A percentile compares a stretch with the other conserved stretches of the same genome.
phyloP scores from a whole-genome alignment of 345 rosid genomes.

The Populus deltoides region DNA sequence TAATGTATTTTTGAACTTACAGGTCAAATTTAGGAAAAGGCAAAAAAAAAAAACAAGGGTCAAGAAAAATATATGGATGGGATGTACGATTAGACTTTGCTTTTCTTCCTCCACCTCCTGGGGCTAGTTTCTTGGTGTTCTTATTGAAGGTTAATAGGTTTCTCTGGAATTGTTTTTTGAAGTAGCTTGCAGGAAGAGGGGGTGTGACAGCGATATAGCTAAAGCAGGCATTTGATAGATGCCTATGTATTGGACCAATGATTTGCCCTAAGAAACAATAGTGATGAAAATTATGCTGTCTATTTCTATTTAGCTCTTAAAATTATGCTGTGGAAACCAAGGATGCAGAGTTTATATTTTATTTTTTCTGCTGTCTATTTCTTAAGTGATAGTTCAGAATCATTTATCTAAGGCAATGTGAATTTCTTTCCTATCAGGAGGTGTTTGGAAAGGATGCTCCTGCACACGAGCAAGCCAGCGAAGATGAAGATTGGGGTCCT shows the following conservation, averaged over 20 bases:
- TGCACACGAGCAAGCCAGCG: conserved; percentile 68
- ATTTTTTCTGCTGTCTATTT: not conserved
- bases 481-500: conserved; percentile 99
- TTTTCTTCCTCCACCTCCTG: not conserved
- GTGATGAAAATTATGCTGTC: not conserved
- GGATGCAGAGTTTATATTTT: not conserved
- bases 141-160: not conserved
- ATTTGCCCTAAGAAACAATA: not conserved
- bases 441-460: conserved; percentile 95
- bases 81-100: not conserved
- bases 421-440: conserved; percentile 50
- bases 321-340: not conserved
- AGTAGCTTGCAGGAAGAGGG: not conserved
- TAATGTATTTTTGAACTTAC: not conserved
- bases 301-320: not conserved
- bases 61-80: not conserved
- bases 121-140: not conserved
- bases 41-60: not conserved
- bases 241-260: not conserved
- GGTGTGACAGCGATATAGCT: not conserved
- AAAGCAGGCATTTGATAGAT: not conserved
- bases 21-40: not conserved
- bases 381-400: not conserved
- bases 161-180: not conserved
- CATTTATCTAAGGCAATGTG: not conserved